Percentiles rank a stretch among this genome's conserved stretches.
Evolutionary conservation across 2,329 filamentous ascomycete genomes (phyloP).

Genomic region (Trichoderma sp.): DNA sequence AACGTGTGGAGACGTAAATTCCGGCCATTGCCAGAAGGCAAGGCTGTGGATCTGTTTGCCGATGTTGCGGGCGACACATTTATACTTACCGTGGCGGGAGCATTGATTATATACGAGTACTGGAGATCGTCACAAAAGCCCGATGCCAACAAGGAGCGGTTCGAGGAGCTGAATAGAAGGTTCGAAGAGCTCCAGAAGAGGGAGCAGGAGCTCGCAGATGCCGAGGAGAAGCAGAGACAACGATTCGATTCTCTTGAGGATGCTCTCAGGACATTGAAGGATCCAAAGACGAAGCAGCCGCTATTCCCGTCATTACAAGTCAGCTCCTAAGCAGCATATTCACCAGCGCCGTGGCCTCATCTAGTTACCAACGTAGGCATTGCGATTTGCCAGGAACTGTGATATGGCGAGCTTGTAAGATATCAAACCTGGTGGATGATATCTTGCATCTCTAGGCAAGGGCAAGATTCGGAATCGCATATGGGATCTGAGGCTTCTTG

Average conservation of each 20-base stretch:
- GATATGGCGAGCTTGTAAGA: not conserved
- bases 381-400: too few species aligned
- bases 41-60: conserved; percentile 67
- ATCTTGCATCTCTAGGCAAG: not conserved
- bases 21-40: conserved; percentile 61
- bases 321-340: not conserved
- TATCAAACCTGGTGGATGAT: too few species aligned
- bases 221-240: conserved; percentile 47
- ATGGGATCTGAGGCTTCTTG: not conserved
- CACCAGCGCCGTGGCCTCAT: not conserved
- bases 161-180: conserved; percentile 51
- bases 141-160: conserved; percentile 55
- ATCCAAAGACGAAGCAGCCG: conserved; percentile 59
- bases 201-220: conserved; percentile 51
- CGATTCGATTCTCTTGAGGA: conserved; percentile 57
- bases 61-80: conserved; percentile 66
- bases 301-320: conserved; percentile 45
- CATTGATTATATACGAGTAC: conserved; percentile 63
- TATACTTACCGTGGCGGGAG: conserved; percentile 60
- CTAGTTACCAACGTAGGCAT: not conserved
- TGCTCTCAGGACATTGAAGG: conserved; percentile 51
- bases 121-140: conserved; percentile 61
- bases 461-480: not conserved
- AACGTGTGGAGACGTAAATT: conserved; percentile 66
- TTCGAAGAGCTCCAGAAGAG: conserved; percentile 52